Base-by-base conservation (phyloP, 768 basidiomycete species). In the Kwoniella shandongensis region DNA sequence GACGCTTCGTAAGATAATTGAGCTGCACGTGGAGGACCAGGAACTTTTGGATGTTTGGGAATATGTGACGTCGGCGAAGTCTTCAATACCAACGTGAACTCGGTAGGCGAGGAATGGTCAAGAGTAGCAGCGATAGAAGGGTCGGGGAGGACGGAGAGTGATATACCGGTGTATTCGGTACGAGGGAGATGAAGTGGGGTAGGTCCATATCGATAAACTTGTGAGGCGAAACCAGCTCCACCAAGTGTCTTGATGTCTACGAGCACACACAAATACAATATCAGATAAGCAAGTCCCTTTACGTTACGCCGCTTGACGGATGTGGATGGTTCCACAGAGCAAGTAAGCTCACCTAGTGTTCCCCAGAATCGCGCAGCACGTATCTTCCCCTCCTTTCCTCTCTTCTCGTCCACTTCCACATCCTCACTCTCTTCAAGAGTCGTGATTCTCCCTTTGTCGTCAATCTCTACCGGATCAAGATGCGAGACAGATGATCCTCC, bases 151-250 rank as follows among this genome's bases (percentile, higher is more conserved):
- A 65, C 36, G 17, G 49, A n/a, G 44, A 73, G 26, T 12, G 30
- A 22, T 27, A 69, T 27, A 4, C 65, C 65, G 3, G 29, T 2
- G 50, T 65, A 76, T 26, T 36, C 18, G 25, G 47, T 11, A 20
- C 41, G 45, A 3, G 72, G 62, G 15, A 75, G 61, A 20, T 62
- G 42, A 17, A 77, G 65, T 4, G 71, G 70, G 6, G 44, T 40
- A 0, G 66, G 64, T 8, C 57, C 55, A 48, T 77, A 78, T 8
- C 66, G 63, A 58, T 72, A 73, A n/a, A 66, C 65, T 54, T 78
- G 78, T 2, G 78, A 78, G 6, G 78, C 78, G 57, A 79, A 79
- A 3, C 78, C 78, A 32, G 78, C 78, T 18, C 77, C 78, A 3
- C 78, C 78, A 7, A 79, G 73, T 0, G 76, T 76, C 11, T 69